Percentiles rank a stretch among this genome's conserved stretches.
These are phyloP conservation scores for Sporothrix mexicana DNA, from an alignment of 2,329 filamentous ascomycete species.

Conservation along the genomic window DNA sequence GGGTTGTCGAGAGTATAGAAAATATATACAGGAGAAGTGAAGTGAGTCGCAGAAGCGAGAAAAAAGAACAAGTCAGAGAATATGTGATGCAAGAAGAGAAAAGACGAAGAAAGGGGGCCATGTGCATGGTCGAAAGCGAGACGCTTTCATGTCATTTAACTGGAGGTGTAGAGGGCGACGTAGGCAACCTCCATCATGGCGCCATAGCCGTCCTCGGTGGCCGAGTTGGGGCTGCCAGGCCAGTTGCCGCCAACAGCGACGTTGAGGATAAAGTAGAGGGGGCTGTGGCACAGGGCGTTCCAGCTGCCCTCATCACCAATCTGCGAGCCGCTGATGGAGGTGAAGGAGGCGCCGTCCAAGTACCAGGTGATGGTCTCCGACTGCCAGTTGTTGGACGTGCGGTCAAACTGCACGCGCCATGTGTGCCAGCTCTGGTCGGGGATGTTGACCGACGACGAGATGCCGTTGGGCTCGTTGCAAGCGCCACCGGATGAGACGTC, in stretches of 20 bases:
- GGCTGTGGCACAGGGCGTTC: constrained; percentile 51
- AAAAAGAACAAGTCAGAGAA: background rate
- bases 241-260: constrained; percentile 56
- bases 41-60: background rate
- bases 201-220: constrained; percentile 47
- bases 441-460: constrained; percentile 47
- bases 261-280: constrained; percentile 55
- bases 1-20: constrained; percentile 12
- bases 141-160: background rate
- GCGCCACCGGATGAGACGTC: constrained; percentile 51
- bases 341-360: constrained; percentile 53
- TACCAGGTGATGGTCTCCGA: constrained; percentile 57
- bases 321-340: constrained; percentile 50
- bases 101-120: background rate
- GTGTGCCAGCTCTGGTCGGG: constrained; percentile 56
- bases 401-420: constrained; percentile 57
- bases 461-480: constrained; percentile 56
- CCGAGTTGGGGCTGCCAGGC: constrained; percentile 44
- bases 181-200: constrained; percentile 52
- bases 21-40: constrained; percentile 29
- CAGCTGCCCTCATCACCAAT: constrained; percentile 53
- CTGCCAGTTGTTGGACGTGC: constrained; percentile 51
- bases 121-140: background rate
- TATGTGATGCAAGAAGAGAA: constrained; percentile 4
- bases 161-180: constrained; percentile 47